Base-by-base conservation (phyloP, 192 early-diverging fungal genomes). In the Backusella sp. region DNA sequence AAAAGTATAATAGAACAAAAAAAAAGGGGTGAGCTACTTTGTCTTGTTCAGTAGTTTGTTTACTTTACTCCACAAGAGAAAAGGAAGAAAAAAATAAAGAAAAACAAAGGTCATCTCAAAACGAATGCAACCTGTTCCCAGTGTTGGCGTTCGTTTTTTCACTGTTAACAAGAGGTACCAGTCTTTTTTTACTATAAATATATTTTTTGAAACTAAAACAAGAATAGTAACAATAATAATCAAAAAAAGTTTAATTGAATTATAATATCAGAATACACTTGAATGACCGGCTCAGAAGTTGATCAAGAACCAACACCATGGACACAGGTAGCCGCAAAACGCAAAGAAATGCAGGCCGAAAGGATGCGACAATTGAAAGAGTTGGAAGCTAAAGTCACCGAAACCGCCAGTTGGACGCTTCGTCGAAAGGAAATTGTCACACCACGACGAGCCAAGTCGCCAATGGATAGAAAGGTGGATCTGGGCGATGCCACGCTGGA, bases 401-500 rank as follows among this genome's bases (percentile, higher is more conserved):
- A 73, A 65, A 65, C 72, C 19, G 72, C 72, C 14, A 37, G 30
- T 15, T 65, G 56, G 53, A 73, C 32, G 3, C 56, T 62, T 26
- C 41, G 52, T 36, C 56, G 72, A 32, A 73, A 56, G n/a, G 72
- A 73, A 6, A 32, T 73, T 19, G 72, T 73, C 5, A 34, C 72
- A 23, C 28, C 52, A 42, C 37, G 72, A 39, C 56, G 72, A 21
- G 17, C 8, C 42, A 71, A 26, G 4, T 71, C 70, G 0, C 42
- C 70, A 19, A 44, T 28, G 11, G 41, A 41, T 28, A 72, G 30
- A 46, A 65, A 73, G 37, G 26, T 65, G 15, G 77, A 78, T 73
- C 37, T 78, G 52, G 59, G 72, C 17, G 77, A 78, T 30, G 77
- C 77, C 21, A 78, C 71, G 5, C 36, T 78, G 7, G 77, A 78